Evolutionary conservation across 768 basidiomycete species (phyloP), one percentile per base, ranked within the genome.

Genomic region (Tylopilus balloui): DNA sequence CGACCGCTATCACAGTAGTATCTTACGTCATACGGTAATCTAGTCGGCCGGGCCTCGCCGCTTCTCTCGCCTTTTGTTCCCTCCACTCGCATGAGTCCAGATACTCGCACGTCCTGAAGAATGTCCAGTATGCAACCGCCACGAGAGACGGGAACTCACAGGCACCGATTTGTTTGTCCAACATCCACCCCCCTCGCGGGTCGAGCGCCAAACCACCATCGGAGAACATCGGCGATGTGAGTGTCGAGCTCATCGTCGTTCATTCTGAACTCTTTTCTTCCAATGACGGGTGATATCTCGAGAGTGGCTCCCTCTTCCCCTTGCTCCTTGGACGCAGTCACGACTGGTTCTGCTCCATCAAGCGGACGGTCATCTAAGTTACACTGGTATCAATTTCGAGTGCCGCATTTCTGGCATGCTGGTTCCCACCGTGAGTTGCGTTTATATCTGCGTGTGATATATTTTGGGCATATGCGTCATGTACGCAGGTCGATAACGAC

Each of bases 41-140:
- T 34, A 34, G 14, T 35, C 41, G 23, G 25, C 10, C 13, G 25
- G 39, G n/a, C 34, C 14, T 17, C 3, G 19, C 46, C 23, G 54
- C 48, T 41, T 80, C 79, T 49, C 65, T 55, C 20, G 80, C 81
- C 53, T 73, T 75, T 38, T 55, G 48, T 40, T 70, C 72, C 53
- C 88, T 73, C 90, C 90, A 93, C 69, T 93, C 91, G 59, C 91
- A 93, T 12, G 79, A 82, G 3, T 75, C 68, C 27, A 69, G 68
- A 60, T 90, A 92, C 67, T 91, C 88, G 59, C 89, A 92, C 13
- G 76, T 73, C 39, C 85, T 86, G 45, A 36, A 36, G 3, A 31
- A 17, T 25, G 29, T 61, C 40, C 53, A 32, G 4, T 40, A 34
- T 23, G 19, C 35, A 21, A 25, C 25, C 14, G 42, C 6, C 11